Percentiles rank a stretch among this genome's conserved stretches.
These are phyloP conservation scores for Gynostemma pentaphyllum DNA, from an alignment of 306 rosid genomes.

Conservation along the genomic window DNA sequence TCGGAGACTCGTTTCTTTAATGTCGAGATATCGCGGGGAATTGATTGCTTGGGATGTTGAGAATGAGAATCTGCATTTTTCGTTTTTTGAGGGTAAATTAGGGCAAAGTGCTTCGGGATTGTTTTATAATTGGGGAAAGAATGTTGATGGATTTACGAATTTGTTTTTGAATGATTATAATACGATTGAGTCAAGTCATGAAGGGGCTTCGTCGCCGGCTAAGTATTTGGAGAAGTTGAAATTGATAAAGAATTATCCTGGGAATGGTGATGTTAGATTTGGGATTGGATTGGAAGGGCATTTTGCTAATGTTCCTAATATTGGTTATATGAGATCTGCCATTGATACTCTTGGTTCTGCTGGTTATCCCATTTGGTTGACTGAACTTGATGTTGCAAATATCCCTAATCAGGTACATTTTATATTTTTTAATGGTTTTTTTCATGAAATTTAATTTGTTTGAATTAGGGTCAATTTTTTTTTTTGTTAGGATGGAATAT, in stretches of 20 bases:
- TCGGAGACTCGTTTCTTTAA: constrained; percentile 28
- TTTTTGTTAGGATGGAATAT: not conserved
- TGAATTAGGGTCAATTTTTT: not conserved
- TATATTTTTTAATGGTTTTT: too few species aligned
- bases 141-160: constrained; percentile 23
- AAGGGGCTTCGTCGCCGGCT: constrained; percentile 22
- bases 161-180: constrained; percentile 62
- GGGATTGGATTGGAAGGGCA: constrained; percentile 70
- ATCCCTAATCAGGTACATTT: constrained; percentile 38
- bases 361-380: constrained; percentile 56
- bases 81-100: constrained; percentile 39
- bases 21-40: constrained; percentile 43
- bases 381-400: constrained; percentile 51
- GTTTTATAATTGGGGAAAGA: constrained; percentile 26
- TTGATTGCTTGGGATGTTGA: constrained; percentile 71
- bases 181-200: constrained; percentile 49
- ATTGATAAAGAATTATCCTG: constrained; percentile 22
- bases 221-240: constrained; percentile 39
- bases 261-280: constrained; percentile 2
- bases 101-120: constrained; percentile 22
- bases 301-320: constrained; percentile 31
- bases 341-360: constrained; percentile 55
- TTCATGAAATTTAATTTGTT: not conserved
- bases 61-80: constrained; percentile 55
- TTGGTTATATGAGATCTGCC: constrained; percentile 54